Evolutionary conservation across 345 rosid genomes (phyloP), one percentile per base, ranked within the genome.

Genomic region (Cardamine resedifolia): DNA sequence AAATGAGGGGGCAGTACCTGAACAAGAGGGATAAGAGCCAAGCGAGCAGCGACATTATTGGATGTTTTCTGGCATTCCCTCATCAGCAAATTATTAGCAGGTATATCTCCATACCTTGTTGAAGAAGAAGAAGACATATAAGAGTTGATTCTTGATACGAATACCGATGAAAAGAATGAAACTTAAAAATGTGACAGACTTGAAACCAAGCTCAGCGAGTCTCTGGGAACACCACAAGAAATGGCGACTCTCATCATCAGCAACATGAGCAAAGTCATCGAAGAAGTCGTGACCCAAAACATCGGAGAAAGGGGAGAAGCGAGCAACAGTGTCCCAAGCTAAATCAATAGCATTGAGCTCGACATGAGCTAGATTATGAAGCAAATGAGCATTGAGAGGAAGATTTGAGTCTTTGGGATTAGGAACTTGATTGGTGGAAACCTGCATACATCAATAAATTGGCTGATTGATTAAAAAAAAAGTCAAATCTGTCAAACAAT

Each of bases 171-270:
- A 63, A 45, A 18, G 56, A 47, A 47, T 14, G 33, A 34, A 74
- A 51, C 43, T 43, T 49, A 6, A 18, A n/a, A 21, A 21, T 15
- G 7, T 36, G 48, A 48, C 87, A 62, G 58, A 91, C 98, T 75
- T 88, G 88, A 89, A 89, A 56, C 97, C 98, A 72, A 94, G 92
- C 85, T 91, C 92, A 31, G 85, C 70, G 21, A 94, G 95, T 79
- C 98, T 78, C 75, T 89, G 96, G 0, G 95, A 91, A 77, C 97
- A 94, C 97, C 97, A 94, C 67, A 85, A 76, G 68, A 91, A 94
- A 79, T 94, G 98, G 12, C 95, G 92, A 66, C 98, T 94, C 84
- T 94, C 97, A 63, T 94, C 98, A 73, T 91, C 97, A 52, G 98
- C 98, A 55, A 94, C 98, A 77, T 71, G 97, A 48, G 95, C 96